Conservation (phyloP, 2,329 filamentous ascomycete species). For the Acephala macrosclerotiorum region DNA sequence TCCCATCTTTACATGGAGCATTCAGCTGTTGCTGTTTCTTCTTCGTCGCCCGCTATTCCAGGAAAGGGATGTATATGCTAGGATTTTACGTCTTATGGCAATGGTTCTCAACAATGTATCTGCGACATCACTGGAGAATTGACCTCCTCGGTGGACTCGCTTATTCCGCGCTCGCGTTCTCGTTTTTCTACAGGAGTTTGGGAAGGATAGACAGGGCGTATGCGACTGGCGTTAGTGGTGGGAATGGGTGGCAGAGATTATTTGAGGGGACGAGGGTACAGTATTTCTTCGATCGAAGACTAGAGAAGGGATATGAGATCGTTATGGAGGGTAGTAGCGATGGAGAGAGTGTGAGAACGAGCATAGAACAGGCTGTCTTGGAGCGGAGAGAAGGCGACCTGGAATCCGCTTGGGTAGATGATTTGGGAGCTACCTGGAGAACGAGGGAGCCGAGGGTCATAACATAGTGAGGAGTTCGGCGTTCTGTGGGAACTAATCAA, state of each 20-base stretch:
- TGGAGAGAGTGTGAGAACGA: conserved; percentile 20
- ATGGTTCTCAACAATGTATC: conserved; percentile 97
- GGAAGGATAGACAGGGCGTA: conserved; percentile 40
- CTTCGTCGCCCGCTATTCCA: conserved; percentile 55
- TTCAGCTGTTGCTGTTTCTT: conserved; percentile 95
- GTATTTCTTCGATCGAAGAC: conserved; percentile 36
- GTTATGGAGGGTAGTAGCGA: conserved; percentile 25
- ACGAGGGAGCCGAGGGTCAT: background rate
- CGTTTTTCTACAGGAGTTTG: conserved; percentile 40
- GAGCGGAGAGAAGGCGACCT: background rate
- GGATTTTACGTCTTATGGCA: conserved; percentile 81
- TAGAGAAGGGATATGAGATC: conserved; percentile 31
- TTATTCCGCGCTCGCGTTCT: conserved; percentile 79
- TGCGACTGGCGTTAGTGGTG: conserved; percentile 36
- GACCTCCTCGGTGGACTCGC: conserved; percentile 87
- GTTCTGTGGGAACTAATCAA: background rate
- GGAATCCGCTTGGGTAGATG: conserved; percentile 4
- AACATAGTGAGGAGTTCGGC: background rate
- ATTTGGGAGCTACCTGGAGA: conserved; percentile 7
- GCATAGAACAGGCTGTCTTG: background rate
- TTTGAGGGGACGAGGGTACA: conserved; percentile 37
- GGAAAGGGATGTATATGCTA: conserved; percentile 74
- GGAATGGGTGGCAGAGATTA: conserved; percentile 40
- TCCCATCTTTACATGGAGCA: conserved; percentile 90
- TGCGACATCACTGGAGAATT: conserved; percentile 94